Evolutionary conservation across 371 early-diverging fungal species (phyloP).

Genomic region (Circinella umbellata): DNA sequence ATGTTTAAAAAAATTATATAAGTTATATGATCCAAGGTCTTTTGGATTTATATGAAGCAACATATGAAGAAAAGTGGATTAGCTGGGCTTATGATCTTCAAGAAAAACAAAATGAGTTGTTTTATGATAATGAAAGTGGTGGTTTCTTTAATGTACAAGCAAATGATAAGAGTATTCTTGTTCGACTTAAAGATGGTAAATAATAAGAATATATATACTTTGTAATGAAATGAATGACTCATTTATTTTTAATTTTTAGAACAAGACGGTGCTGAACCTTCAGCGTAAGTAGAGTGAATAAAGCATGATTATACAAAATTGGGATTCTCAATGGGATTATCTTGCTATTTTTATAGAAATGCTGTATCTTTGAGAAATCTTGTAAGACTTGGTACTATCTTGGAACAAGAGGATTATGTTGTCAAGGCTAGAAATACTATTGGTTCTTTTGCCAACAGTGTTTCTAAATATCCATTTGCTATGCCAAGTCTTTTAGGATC

Average conservation of each 20-base stretch:
- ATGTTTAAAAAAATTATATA: too few species aligned
- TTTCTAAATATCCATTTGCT: constrained; percentile 43
- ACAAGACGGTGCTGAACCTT: constrained; percentile 73
- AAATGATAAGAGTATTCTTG: constrained; percentile 47
- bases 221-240: not conserved
- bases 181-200: constrained; percentile 67
- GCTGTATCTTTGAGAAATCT: constrained; percentile 49
- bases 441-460: constrained; percentile 28
- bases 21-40: constrained; percentile 53
- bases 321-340: too few species aligned
- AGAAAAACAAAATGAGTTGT: constrained; percentile 56
- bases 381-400: constrained; percentile 40
- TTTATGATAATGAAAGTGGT: constrained; percentile 58
- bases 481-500: constrained; percentile 46
- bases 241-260: constrained; percentile 31
- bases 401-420: constrained; percentile 29
- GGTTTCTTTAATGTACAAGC: constrained; percentile 58
- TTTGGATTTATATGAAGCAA: constrained; percentile 63
- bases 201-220: not conserved
- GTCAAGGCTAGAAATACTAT: constrained; percentile 38
- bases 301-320: not conserved
- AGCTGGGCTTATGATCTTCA: constrained; percentile 66
- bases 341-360: constrained; percentile 28
- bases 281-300: constrained; percentile 40
- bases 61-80: constrained; percentile 58